Evolutionary conservation across 2,329 filamentous ascomycete genomes (phyloP), one percentile per base, ranked within the genome.

Genomic region (Pleoardoris graminearum): DNA sequence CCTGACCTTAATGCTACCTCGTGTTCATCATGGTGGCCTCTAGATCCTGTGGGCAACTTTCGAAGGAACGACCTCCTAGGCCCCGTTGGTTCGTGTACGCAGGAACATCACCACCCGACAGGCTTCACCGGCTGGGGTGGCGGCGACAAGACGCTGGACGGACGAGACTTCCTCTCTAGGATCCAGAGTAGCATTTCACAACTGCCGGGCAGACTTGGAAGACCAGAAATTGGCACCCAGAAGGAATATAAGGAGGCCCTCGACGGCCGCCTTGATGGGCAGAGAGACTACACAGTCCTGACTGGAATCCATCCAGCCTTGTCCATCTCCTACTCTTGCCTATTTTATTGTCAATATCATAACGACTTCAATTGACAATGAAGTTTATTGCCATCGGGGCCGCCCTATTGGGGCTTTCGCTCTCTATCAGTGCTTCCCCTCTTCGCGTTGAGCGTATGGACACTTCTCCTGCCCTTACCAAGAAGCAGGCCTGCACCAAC

Each of bases 401-500:
- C 21, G 36, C 57, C 37, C 53, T 69, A 7, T 12, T 68, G 17
- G 61, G 62, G 12, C 50, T 70, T 48, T 27, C 30, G 7, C 50
- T 51, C 27, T 29, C 58, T 16, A 53, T 54, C 21, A 50, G 47
- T 51, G 63, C 55, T 23, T 55, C 57, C 46, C 58, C 58, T n/a
- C 55, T 68, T 23, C 51, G 53, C 14, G 53, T 54, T 35, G 59
- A 67, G 37, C 51, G 33, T 30, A 37, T 62, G 29, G 49, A 53
- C 1, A 48, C 61, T 21, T 32, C 51, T 46, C 54, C 46, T 33
- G 37, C 52, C 33, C 51, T 65, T 7, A 57, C 62, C 12, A 51
- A 60, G 38, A 60, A 61, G 22, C 66, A 68, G 23, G 27, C 38
- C 19, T 76, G 72, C 49, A 69, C 59, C 16, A 67, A 77, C 60